A percentile compares a stretch with the other conserved stretches of the same genome.
Conservation (phyloP, 805 yeast species). For the Candida sithepensis region DNA sequence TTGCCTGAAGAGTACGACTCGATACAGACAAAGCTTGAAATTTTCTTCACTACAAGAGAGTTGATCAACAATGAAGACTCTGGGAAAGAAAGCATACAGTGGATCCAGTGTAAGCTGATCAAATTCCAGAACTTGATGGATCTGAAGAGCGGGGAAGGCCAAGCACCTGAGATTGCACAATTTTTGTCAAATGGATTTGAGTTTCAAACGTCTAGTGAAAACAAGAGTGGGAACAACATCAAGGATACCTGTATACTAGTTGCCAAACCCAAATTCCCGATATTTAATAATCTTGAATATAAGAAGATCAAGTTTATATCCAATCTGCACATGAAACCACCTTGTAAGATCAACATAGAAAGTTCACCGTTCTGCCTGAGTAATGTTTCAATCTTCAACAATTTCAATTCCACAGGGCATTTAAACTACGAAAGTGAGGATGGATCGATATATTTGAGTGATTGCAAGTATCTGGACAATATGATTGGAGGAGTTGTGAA, state of each 20-base stretch:
- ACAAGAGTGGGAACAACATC: conserved; percentile 23
- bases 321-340: background rate
- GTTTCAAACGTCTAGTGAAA: conserved; percentile 29
- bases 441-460: conserved; percentile 28
- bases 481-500: conserved; percentile 40
- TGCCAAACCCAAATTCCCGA: conserved; percentile 11
- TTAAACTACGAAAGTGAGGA: conserved; percentile 25
- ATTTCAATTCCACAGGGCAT: conserved; percentile 15
- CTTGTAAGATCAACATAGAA: conserved; percentile 13
- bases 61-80: conserved; percentile 10
- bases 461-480: conserved; percentile 42
- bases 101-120: conserved; percentile 19
- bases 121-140: conserved; percentile 3
- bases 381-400: conserved; percentile 21
- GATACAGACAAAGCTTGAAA: conserved; percentile 8
- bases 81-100: conserved; percentile 14
- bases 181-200: conserved; percentile 14
- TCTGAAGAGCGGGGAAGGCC: background rate
- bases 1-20: conserved; percentile 10
- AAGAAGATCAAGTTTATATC: conserved; percentile 3
- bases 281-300: conserved; percentile 1
- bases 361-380: conserved; percentile 23
- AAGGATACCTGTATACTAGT: conserved; percentile 31
- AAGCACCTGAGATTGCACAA: conserved; percentile 3
- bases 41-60: conserved; percentile 13